Base-by-base conservation (phyloP, 768 basidiomycete species). In the Russula emetica region DNA sequence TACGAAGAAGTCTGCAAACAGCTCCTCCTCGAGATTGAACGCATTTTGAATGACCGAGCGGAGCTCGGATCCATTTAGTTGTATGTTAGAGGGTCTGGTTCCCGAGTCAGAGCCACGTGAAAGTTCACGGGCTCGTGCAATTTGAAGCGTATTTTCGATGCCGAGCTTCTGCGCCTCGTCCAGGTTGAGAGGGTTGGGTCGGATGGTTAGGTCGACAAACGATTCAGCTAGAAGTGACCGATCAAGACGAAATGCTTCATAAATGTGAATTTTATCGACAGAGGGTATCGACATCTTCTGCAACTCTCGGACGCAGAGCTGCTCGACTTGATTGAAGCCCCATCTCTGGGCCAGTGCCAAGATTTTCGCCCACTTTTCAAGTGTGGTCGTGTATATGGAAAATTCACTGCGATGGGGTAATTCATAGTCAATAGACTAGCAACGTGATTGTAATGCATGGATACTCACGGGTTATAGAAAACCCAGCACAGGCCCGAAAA, bases 121-220 rank as follows among this genome's bases (percentile, higher is more conserved):
- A 5, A 52, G 74, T 62, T 89, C 87, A 0, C 87, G 78, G 1
- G 82, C 83, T 0, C 72, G 71, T 0, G 82, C 82, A n/a, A 90
- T 75, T 36, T 73, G 78, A 4, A 87, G 71, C 0, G 82, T 75
- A 0, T 83, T 85, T n/a, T 85, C 80, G 67, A 84, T 71, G 34
- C 85, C 84, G 18, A 92, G 74, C 40, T 76, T 74, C 4, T 73
- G 69, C 32, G 82, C 85, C 62, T 90, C 90, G 8, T 77, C 76
- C 1, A 81, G 70, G 0, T 75, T 77, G 7, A 86, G 76, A 0
- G 85, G 79, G 1, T 78, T 78, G 0, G 77, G 74, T 1, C 85
- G 82, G 11, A 74, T 74, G 50, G 82, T 85, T 0, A 90, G 75
- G 0, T 74, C 70, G n/a, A 78, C 76, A 57, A 87, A 90, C 0